These are phyloP conservation scores for Eucalyptus brandiana DNA, from an alignment of 345 rosid genomes.

Conservation along the genomic window DNA sequence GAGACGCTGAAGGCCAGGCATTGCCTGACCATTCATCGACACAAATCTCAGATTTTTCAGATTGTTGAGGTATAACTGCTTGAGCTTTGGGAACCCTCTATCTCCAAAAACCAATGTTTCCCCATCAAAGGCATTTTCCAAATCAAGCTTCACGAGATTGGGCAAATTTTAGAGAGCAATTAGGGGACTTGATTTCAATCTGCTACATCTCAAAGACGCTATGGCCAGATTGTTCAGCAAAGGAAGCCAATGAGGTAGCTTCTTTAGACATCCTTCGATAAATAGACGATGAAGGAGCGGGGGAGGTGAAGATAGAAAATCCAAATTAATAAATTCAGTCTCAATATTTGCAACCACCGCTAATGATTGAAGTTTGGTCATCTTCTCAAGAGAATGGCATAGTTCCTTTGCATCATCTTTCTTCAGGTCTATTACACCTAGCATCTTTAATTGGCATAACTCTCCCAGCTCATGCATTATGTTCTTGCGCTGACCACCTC, in stretches of 20 bases:
- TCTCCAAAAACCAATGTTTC: neutral
- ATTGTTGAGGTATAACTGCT: accelerated
- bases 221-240: neutral
- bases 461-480: too few species aligned
- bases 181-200: neutral
- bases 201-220: accelerated
- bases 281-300: accelerated
- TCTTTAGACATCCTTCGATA: too few species aligned
- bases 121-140: neutral
- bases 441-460: accelerated
- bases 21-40: neutral
- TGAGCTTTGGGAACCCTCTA: neutral
- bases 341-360: accelerated
- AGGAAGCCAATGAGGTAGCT: neutral
- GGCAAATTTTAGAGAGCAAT: neutral
- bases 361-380: accelerated
- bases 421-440: accelerated
- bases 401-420: too few species aligned
- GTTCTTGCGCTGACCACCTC: too few species aligned
- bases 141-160: neutral
- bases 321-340: too few species aligned
- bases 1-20: neutral
- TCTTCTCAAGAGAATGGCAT: too few species aligned
- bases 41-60: neutral
- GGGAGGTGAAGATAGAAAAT: too few species aligned